A percentile compares a stretch with the other conserved stretches of the same genome.
phyloP scores from a whole-genome alignment of 768 basidiomycete species.

The Hericium rajendrae region DNA sequence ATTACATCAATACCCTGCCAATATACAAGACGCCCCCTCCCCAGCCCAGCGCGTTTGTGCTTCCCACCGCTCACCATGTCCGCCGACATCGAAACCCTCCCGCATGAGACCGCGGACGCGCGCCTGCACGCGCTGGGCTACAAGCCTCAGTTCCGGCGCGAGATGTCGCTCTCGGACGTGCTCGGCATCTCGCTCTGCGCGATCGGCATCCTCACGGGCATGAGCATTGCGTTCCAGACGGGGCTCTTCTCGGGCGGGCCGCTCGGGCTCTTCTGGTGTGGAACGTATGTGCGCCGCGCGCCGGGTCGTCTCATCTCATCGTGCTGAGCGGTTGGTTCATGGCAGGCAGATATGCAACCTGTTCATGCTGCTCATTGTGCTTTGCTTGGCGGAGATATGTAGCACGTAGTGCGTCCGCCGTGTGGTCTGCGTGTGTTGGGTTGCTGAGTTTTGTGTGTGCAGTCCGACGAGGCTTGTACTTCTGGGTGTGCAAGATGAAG shows the following conservation, averaged over 20 bases:
- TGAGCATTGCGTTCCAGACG: slow-evolving; percentile 52
- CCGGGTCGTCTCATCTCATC: background rate
- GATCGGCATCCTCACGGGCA: slow-evolving; percentile 51
- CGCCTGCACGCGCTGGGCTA: slow-evolving; percentile 44
- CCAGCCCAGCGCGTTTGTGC: too few species aligned
- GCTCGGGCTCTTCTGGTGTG: slow-evolving; percentile 51
- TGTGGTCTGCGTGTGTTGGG: too few species aligned
- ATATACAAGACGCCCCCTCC: too few species aligned
- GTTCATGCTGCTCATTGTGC: slow-evolving; percentile 49
- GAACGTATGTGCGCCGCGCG: slow-evolving; percentile 32
- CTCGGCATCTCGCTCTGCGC: slow-evolving; percentile 52
- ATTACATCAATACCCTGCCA: too few species aligned
- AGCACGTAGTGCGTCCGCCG: slow-evolving; percentile 39
- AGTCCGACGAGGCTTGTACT: slow-evolving; percentile 50
- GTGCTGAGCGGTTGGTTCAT: background rate
- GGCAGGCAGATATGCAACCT: slow-evolving; percentile 38
- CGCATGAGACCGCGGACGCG: slow-evolving; percentile 22
- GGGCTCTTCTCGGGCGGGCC: slow-evolving; percentile 51
- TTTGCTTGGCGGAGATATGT: slow-evolving; percentile 49
- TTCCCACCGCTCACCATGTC: too few species aligned
- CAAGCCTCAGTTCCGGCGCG: slow-evolving; percentile 44
- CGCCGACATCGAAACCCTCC: background rate
- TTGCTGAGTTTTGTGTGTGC: background rate
- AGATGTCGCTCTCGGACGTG: slow-evolving; percentile 42
- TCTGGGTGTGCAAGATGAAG: slow-evolving; percentile 57